phyloP scores from a whole-genome alignment of 2,329 filamentous ascomycete genomes.

The Pseudomassariella vexata region DNA sequence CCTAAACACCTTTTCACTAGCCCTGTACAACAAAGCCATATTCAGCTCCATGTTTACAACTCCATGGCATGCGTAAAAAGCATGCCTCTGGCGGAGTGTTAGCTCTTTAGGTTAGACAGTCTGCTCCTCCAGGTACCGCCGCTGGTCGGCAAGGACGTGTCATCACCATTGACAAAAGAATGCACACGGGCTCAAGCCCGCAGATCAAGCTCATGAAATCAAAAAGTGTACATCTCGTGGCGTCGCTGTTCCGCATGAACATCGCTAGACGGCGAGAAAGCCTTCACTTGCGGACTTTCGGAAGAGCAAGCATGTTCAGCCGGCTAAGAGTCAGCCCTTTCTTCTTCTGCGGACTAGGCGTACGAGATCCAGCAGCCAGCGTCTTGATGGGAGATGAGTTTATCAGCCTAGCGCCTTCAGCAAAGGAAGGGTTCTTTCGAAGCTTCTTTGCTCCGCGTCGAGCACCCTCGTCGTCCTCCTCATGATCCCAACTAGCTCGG shows the following conservation, averaged over 20 bases:
- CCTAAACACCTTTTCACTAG: neutral
- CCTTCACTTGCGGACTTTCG: conserved; percentile 47
- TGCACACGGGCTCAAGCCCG: too few relatives aligned
- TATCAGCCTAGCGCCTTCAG: conserved; percentile 45
- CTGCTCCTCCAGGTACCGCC: too few relatives aligned
- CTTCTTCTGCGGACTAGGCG: conserved; percentile 47
- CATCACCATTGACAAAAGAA: too few relatives aligned
- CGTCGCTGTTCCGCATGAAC: too few relatives aligned
- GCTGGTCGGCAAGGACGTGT: too few relatives aligned
- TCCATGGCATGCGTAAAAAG: too few relatives aligned
- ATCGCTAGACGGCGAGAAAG: too few relatives aligned
- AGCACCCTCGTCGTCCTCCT: conserved; percentile 37
- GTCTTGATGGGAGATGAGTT: conserved; percentile 30
- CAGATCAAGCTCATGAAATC: too few relatives aligned
- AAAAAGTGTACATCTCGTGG: too few relatives aligned
- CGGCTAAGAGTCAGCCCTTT: conserved; percentile 49
- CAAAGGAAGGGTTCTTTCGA: conserved; percentile 41
- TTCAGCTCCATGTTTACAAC: too few relatives aligned
- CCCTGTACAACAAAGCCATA: neutral
- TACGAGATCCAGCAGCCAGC: conserved; percentile 13
- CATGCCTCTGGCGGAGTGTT: too few relatives aligned
- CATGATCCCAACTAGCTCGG: conserved; percentile 44
- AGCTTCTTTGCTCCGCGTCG: conserved; percentile 52
- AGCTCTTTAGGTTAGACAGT: too few relatives aligned
- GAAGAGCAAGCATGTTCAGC: conserved; percentile 55